phyloP scores from a whole-genome alignment of 2,329 filamentous ascomycete species.

The Penicillium nordicum region DNA sequence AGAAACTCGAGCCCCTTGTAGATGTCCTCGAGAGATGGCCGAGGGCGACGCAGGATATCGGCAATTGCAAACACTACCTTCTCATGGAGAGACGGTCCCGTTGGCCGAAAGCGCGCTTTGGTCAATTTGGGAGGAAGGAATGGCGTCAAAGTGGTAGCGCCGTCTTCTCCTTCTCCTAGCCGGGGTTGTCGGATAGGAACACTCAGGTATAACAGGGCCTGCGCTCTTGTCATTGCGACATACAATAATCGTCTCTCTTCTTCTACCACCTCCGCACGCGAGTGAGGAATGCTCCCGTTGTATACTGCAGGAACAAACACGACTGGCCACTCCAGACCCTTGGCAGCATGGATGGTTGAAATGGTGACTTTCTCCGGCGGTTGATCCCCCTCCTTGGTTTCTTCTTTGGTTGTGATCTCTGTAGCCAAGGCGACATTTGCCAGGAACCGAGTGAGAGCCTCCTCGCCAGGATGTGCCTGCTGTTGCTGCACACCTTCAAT shows the following conservation, averaged over 20 bases:
- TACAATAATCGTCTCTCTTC: slow-evolving; percentile 89
- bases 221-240: slow-evolving; percentile 93
- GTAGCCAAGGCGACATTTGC: slow-evolving; percentile 85
- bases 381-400: slow-evolving; percentile 55
- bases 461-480: slow-evolving; percentile 49
- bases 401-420: slow-evolving; percentile 55
- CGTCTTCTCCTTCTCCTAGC: slow-evolving; percentile 43
- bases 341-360: slow-evolving; percentile 93
- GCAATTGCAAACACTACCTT: slow-evolving; percentile 63
- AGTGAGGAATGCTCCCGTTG: slow-evolving; percentile 86
- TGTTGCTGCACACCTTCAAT: slow-evolving; percentile 70
- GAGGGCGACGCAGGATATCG: slow-evolving; percentile 63
- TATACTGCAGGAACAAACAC: slow-evolving; percentile 91
- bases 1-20: slow-evolving; percentile 43
- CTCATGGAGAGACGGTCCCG: slow-evolving; percentile 67
- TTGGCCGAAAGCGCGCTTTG: slow-evolving; percentile 53
- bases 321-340: slow-evolving; percentile 93
- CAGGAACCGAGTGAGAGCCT: slow-evolving; percentile 74
- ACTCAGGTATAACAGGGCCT: slow-evolving; percentile 81
- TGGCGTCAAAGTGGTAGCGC: slow-evolving; percentile 64
- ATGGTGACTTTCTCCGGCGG: slow-evolving; percentile 67
- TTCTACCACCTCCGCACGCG: slow-evolving; percentile 75
- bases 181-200: slow-evolving; percentile 67
- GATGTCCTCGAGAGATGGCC: slow-evolving; percentile 57
- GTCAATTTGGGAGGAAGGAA: slow-evolving; percentile 63